These are phyloP conservation scores for Cucurbita argyrosperma DNA, from an alignment of 306 rosid genomes.

Conservation along the genomic window DNA sequence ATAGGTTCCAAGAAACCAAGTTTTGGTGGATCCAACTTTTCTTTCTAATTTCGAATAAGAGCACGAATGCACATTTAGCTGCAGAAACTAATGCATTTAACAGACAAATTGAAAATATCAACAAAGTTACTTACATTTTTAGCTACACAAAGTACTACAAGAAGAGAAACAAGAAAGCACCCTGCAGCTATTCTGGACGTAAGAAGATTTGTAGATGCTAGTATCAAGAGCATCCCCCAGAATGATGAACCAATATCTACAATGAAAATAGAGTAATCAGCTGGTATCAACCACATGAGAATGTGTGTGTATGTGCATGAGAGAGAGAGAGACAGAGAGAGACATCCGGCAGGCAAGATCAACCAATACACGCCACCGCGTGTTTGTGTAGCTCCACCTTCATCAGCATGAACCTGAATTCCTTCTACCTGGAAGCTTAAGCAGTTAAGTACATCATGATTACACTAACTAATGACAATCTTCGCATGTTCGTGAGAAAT, in stretches of 20 bases:
- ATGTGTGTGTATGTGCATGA: not conserved
- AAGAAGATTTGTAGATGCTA: conserved; percentile 70
- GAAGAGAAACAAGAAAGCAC: conserved; percentile 57
- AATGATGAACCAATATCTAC: conserved; percentile 92
- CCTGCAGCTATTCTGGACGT: conserved; percentile 90
- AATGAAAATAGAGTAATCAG: not conserved
- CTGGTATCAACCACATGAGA: not conserved
- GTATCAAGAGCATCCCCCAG: conserved; percentile 90
- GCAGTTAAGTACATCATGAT: not conserved
- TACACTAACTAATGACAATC: not conserved
- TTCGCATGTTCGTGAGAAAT: not conserved
- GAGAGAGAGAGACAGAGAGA: conserved; percentile 6
- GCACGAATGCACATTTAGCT: not conserved
- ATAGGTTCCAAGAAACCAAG: not conserved
- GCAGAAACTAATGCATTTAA: conserved; percentile 7
- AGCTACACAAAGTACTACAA: conserved; percentile 72
- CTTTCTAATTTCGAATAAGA: not conserved
- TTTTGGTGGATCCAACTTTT: not conserved
- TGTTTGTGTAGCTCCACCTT: conserved; percentile 74
- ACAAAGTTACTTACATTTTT: conserved; percentile 55
- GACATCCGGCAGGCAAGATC: conserved; percentile 94
- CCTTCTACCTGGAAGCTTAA: conserved; percentile 57
- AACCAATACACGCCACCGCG: conserved; percentile 81
- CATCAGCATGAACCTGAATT: conserved; percentile 69
- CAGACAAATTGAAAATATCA: not conserved